phyloP scores from a whole-genome alignment of 75 land plant species.

The Chamaecyparis obtusa region DNA sequence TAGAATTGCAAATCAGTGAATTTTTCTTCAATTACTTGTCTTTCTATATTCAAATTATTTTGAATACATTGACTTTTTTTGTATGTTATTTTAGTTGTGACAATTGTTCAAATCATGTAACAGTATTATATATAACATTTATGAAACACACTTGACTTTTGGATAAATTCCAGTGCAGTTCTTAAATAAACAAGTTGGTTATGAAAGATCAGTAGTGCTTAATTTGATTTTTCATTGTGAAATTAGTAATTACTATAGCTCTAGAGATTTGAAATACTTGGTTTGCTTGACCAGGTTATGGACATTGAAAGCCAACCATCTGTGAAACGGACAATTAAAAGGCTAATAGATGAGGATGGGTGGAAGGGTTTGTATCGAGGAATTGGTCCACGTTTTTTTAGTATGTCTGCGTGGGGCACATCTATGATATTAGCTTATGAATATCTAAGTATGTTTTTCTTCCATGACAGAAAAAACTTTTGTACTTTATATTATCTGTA shows the following conservation, averaged over 20 bases:
- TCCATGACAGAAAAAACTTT: not conserved
- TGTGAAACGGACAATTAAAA: constrained; percentile 55
- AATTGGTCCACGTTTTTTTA: constrained; percentile 86
- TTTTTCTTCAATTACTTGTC: not conserved
- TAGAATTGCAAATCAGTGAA: not conserved
- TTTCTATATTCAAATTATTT: not conserved
- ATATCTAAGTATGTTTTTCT: constrained; percentile 70
- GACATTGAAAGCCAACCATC: constrained; percentile 45
- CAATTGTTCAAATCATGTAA: not conserved
- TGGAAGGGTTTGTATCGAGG: constrained; percentile 94
- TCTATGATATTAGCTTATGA: constrained; percentile 95
- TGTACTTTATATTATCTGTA: not conserved
- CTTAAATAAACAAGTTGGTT: not conserved
- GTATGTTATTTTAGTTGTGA: not conserved
- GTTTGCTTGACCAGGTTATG: constrained; percentile 52
- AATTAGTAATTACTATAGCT: not conserved
- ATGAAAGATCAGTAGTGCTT: not conserved
- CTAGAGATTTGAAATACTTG: not conserved
- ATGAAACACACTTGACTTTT: not conserved
- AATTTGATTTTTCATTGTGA: not conserved
- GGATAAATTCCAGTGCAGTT: not conserved
- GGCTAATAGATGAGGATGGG: constrained; percentile 76
- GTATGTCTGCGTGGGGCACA: constrained; percentile 98
- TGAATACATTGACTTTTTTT: not conserved
- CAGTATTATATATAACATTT: not conserved